Conservation (phyloP, 176 grass and related monocot genomes). For the Triticum monococcum region DNA sequence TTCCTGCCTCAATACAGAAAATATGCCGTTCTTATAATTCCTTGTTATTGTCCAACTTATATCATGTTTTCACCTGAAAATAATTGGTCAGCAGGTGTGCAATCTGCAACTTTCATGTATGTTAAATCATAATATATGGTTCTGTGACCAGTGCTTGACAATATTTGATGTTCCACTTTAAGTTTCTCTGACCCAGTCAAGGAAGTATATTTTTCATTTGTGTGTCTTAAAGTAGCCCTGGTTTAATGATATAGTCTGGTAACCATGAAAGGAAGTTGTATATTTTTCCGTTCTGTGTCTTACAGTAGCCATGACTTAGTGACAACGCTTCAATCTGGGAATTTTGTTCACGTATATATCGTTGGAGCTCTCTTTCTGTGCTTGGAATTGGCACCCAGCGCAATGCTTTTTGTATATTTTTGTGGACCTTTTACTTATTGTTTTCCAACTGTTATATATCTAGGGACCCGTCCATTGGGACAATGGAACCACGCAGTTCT, state of each 20-base stretch:
- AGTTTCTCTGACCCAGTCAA: neutral
- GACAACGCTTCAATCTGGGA: conserved; percentile 1
- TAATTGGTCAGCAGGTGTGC: neutral
- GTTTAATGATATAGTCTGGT: neutral
- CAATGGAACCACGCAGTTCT: conserved; percentile 76
- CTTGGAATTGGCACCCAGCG: neutral
- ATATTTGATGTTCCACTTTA: conserved; percentile 15
- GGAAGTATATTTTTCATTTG: neutral
- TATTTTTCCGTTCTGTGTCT: neutral
- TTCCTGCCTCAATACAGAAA: neutral
- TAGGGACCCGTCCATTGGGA: conserved; percentile 61
- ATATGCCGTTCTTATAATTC: neutral
- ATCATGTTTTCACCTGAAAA: conserved; percentile 19
- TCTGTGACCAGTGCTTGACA: conserved; percentile 9
- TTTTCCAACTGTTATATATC: conserved; percentile 11
- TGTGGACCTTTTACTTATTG: conserved; percentile 26
- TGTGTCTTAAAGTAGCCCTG: neutral
- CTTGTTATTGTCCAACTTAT: neutral
- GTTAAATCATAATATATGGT: neutral
- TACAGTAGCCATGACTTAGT: neutral
- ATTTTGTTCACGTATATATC: neutral
- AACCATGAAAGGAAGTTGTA: neutral
- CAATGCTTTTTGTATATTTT: too few relatives aligned
- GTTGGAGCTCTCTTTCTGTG: neutral
- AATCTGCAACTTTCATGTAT: conserved; percentile 6